Percentiles rank a stretch among this genome's conserved stretches.
Conservation (phyloP, 179 eudicot genomes). For the Sideroxylon spinosum region DNA sequence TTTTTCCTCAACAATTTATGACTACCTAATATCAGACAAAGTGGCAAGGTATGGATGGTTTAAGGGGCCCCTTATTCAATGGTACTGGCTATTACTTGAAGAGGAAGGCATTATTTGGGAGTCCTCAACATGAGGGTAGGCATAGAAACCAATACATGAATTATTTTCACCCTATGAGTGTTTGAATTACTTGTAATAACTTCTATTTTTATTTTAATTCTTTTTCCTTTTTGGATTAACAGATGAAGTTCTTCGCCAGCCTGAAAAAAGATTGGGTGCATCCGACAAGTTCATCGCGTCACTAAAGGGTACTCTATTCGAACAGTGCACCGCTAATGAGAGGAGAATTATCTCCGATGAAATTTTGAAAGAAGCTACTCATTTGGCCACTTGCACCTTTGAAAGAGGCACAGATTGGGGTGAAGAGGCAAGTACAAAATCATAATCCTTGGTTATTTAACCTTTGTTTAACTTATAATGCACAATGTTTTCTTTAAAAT, state of each 20-base stretch:
- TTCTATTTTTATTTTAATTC: neutral
- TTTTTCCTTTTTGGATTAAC: neutral
- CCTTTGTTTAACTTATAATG: too few species aligned
- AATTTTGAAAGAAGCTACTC: conserved; percentile 21
- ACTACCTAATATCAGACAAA: conserved; percentile 34
- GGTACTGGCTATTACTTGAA: conserved; percentile 60
- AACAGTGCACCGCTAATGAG: neutral
- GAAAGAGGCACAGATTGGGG: conserved; percentile 64
- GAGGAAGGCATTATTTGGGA: conserved; percentile 45
- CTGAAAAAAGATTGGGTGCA: conserved; percentile 17
- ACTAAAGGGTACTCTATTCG: conserved; percentile 18
- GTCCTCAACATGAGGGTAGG: conserved; percentile 28
- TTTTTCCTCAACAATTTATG: too few species aligned
- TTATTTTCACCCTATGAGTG: neutral
- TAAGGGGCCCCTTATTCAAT: conserved; percentile 53
- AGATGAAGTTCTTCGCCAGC: conserved; percentile 17
- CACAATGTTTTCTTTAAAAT: too few species aligned
- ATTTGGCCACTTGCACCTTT: conserved; percentile 38
- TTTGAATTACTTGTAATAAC: neutral
- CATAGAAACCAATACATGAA: neutral
- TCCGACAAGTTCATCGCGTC: conserved; percentile 22
- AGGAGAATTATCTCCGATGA: conserved; percentile 22
- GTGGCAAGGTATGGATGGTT: conserved; percentile 66
- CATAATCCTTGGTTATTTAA: neutral
- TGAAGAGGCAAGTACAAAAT: conserved; percentile 34